Evolutionary conservation across 805 yeast genomes (phyloP).

Genomic region (Ascoidea tarda): DNA sequence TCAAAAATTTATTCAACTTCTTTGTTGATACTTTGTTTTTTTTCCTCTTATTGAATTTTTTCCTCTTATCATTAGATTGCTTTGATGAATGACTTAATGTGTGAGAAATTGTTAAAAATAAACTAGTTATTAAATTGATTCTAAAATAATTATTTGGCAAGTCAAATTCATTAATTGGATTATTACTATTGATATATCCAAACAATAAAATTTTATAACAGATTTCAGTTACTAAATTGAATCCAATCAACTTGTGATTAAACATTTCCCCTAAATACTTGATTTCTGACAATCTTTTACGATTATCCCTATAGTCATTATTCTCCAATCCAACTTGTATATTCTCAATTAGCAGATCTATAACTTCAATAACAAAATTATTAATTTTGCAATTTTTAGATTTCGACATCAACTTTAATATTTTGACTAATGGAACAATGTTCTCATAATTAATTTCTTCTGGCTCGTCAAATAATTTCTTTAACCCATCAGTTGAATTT

Average conservation of each 20-base stretch:
- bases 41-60: conserved; percentile 11
- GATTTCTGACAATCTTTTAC: conserved; percentile 47
- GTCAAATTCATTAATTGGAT: conserved; percentile 32
- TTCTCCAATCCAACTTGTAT: conserved; percentile 51
- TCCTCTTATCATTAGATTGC: conserved; percentile 14
- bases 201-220: background rate
- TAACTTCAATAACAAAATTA: conserved; percentile 26
- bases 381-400: conserved; percentile 14
- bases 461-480: conserved; percentile 39
- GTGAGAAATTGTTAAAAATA: conserved; percentile 21
- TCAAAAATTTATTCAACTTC: conserved; percentile 27
- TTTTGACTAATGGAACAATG: conserved; percentile 31
- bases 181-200: conserved; percentile 30
- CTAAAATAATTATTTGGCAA: conserved; percentile 59
- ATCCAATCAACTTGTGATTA: conserved; percentile 27
- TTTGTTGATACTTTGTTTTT: conserved; percentile 8
- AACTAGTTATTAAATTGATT: conserved; percentile 35
- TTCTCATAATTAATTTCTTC: conserved; percentile 47
- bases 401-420: conserved; percentile 24
- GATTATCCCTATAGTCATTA: conserved; percentile 42
- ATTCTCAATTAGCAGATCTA: conserved; percentile 56
- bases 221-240: background rate
- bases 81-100: background rate
- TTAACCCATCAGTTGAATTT: conserved; percentile 8
- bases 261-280: conserved; percentile 45